Conservation (phyloP, 2,329 filamentous ascomycete genomes). For the Colletotrichum sp. region DNA sequence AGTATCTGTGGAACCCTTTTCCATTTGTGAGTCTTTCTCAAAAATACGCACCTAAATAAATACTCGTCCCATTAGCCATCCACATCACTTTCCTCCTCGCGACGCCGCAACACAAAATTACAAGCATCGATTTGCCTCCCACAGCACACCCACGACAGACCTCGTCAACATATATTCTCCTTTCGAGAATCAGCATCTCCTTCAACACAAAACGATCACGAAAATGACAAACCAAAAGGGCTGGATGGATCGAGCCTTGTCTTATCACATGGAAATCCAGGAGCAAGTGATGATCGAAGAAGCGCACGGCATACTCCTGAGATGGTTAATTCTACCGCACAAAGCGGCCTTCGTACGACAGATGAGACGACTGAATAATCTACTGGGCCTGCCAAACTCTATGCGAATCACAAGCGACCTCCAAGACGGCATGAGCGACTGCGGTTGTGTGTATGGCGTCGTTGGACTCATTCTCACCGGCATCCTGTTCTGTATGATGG, state of each 20-base stretch:
- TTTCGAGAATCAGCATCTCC: background rate
- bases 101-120: background rate
- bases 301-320: background rate
- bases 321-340: background rate
- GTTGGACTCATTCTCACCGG: background rate
- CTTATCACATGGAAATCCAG: background rate
- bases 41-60: background rate
- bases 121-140: background rate
- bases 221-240: background rate
- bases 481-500: background rate
- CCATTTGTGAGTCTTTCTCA: background rate
- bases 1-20: accelerated
- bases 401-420: background rate
- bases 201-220: background rate
- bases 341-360: background rate
- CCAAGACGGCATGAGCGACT: background rate
- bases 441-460: background rate
- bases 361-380: background rate
- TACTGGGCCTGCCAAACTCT: background rate
- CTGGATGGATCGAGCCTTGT: background rate
- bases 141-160: background rate
- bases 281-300: background rate
- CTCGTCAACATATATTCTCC: background rate
- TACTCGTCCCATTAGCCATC: too few species aligned
- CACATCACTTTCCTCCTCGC: background rate